phyloP scores from a whole-genome alignment of 2,329 filamentous ascomycete species.

The Ceratocystis cacaofunesta region DNA sequence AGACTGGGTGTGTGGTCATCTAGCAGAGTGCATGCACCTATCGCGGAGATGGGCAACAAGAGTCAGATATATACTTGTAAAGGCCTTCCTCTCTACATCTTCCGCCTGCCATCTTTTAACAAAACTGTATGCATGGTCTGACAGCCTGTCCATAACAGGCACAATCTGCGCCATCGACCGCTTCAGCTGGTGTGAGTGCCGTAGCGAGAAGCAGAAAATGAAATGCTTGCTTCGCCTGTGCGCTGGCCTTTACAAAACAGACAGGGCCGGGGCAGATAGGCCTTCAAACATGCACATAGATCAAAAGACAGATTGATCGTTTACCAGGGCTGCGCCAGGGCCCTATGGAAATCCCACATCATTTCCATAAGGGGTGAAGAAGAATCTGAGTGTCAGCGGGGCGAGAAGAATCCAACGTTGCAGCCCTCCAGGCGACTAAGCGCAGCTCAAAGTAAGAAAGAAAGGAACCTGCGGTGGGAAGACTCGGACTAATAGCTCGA shows the following conservation, averaged over 20 bases:
- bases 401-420: background rate
- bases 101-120: background rate
- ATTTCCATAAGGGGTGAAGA: background rate
- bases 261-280: too few species aligned
- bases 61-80: background rate
- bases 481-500: background rate
- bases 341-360: background rate
- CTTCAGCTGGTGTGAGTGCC: background rate
- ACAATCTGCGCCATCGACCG: background rate
- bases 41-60: background rate
- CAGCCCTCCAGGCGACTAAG: background rate
- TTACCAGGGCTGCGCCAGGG: background rate
- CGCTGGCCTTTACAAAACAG: background rate
- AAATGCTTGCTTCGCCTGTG: background rate
- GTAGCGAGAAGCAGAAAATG: background rate
- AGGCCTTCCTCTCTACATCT: background rate
- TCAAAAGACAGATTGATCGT: background rate
- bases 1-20: background rate
- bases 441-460: background rate
- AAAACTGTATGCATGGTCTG: background rate
- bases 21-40: background rate
- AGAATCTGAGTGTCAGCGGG: background rate
- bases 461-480: background rate
- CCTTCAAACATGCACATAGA: background rate
- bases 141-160: background rate